phyloP scores from a whole-genome alignment of 2,329 filamentous ascomycete genomes.

The Drechslera avenae region DNA sequence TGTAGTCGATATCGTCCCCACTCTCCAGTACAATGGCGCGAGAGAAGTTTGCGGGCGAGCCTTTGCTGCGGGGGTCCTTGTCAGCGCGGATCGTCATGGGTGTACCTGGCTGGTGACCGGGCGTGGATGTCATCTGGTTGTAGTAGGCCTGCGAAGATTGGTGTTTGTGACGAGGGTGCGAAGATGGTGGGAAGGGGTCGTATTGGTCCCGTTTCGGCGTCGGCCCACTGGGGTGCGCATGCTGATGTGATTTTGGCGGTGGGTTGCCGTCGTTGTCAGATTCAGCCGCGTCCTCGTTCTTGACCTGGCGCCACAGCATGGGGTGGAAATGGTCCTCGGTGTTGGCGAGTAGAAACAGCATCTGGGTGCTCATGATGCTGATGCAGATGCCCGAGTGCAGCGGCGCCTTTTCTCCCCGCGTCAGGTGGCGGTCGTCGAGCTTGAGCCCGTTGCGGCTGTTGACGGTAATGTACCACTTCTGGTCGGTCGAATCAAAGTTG shows the following conservation, averaged over 20 bases:
- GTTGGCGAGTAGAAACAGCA: constrained; percentile 96
- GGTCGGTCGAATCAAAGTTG: constrained; percentile 51
- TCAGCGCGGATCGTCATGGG: constrained; percentile 45
- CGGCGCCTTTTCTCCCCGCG: constrained; percentile 67
- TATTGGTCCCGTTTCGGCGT: constrained; percentile 47
- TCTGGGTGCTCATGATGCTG: constrained; percentile 90
- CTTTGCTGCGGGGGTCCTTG: constrained; percentile 46
- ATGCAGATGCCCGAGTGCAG: constrained; percentile 88
- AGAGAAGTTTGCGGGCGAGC: constrained; percentile 55
- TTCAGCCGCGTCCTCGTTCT: constrained; percentile 43
- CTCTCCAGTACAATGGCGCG: constrained; percentile 59
- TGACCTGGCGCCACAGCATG: constrained; percentile 68
- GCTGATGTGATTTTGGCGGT: constrained; percentile 39
- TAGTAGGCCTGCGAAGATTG: constrained; percentile 38
- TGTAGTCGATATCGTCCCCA: constrained; percentile 71
- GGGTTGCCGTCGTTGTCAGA: constrained; percentile 48
- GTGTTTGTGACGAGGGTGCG: constrained; percentile 40
- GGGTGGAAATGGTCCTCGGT: constrained; percentile 72
- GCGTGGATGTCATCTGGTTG: constrained; percentile 45
- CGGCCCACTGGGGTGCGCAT: constrained; percentile 41
- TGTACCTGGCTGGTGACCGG: constrained; percentile 42
- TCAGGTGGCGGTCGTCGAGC: constrained; percentile 74
- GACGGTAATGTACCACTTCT: constrained; percentile 80
- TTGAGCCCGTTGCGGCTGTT: constrained; percentile 92
- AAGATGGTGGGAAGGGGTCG: constrained; percentile 46